Percentiles rank a stretch among this genome's conserved stretches.
These are phyloP conservation scores for Vanilla planifolia DNA, from an alignment of 106 monocot species.

Conservation along the genomic window DNA sequence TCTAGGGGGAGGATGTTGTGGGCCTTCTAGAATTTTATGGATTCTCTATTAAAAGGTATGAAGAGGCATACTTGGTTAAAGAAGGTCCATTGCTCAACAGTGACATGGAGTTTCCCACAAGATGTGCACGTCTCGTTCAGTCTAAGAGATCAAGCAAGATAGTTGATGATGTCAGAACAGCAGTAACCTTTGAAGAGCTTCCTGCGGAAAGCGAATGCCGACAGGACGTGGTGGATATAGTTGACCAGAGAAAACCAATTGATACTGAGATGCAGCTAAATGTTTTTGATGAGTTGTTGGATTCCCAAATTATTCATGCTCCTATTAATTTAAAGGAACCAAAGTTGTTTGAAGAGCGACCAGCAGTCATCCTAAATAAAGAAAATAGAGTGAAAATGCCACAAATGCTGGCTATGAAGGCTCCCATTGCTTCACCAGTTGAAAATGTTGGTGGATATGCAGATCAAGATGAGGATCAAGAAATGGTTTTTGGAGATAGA, in stretches of 20 bases:
- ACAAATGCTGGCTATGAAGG: background rate
- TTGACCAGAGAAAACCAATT: constrained; percentile 7
- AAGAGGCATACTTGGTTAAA: constrained; percentile 86
- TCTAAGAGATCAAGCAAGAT: constrained; percentile 57
- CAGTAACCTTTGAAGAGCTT: constrained; percentile 11
- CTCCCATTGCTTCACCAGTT: constrained; percentile 3
- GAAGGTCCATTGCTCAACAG: constrained; percentile 73
- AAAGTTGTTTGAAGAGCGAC: constrained; percentile 5
- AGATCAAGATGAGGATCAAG: constrained; percentile 8
- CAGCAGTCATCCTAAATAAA: constrained; percentile 1
- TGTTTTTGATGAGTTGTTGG: constrained; percentile 27
- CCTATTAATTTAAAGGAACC: constrained; percentile 6
- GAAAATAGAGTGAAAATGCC: constrained; percentile 11
- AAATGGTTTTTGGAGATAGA: background rate
- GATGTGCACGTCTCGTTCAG: constrained; percentile 64
- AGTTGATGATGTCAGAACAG: constrained; percentile 55
- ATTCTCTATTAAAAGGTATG: constrained; percentile 52
- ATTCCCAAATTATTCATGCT: constrained; percentile 12
- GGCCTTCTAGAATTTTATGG: constrained; percentile 79
- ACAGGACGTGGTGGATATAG: background rate
- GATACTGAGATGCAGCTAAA: constrained; percentile 1
- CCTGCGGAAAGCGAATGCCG: constrained; percentile 7
- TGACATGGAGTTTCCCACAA: constrained; percentile 59
- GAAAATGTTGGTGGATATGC: constrained; percentile 6
- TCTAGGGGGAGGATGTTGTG: constrained; percentile 79